These are phyloP conservation scores for Fusarium sp. DNA, from an alignment of 2,329 filamentous ascomycete genomes.

Conservation along the genomic window DNA sequence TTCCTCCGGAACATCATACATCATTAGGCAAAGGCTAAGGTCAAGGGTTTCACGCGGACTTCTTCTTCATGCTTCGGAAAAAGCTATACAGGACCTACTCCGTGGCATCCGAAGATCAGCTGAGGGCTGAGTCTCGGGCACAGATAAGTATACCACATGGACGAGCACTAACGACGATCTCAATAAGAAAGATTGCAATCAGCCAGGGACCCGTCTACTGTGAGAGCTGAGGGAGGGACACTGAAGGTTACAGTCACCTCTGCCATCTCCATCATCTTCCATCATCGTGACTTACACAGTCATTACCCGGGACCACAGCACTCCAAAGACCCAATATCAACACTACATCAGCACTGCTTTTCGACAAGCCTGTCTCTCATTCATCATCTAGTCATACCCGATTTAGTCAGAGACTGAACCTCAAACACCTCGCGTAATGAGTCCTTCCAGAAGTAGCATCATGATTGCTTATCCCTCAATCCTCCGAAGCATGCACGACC, in stretches of 20 bases:
- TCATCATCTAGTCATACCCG: background rate
- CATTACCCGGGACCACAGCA: background rate
- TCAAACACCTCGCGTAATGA: background rate
- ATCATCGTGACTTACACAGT: background rate
- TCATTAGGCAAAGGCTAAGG: too few species aligned
- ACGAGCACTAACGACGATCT: background rate
- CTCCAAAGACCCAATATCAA: background rate
- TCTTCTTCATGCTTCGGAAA: background rate
- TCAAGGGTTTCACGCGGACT: fast-evolving
- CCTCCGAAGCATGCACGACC: conserved; percentile 8
- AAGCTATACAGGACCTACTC: background rate
- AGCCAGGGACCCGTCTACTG: background rate
- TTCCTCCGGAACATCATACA: too few species aligned
- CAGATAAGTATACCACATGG: background rate
- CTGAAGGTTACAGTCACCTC: background rate
- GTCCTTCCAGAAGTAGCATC: background rate
- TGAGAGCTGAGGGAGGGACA: background rate
- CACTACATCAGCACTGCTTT: background rate
- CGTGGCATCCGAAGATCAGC: background rate
- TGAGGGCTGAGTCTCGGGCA: background rate
- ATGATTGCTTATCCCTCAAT: background rate
- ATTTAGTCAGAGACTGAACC: background rate
- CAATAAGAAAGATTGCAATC: background rate
- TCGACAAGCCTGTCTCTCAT: too few species aligned
- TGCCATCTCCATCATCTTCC: background rate